Base-by-base conservation (phyloP, 345 rosid genomes). In the Aquilaria sinensis region DNA sequence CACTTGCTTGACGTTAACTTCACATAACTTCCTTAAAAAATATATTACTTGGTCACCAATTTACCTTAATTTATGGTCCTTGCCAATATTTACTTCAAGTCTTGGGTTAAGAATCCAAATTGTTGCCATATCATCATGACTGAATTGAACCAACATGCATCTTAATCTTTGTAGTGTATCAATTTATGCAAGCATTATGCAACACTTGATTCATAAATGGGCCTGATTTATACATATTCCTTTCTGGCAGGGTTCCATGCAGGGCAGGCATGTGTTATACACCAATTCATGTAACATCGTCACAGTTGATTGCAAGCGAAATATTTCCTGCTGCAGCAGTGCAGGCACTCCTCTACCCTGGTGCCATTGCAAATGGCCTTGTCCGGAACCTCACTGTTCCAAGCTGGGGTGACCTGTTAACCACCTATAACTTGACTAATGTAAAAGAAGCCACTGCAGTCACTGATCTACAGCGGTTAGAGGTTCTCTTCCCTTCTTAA, bases 231-330 rank as follows among this genome's bases (percentile, higher is more conserved):
- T 57, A 54, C 47, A 58, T 43, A 46, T 60, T 69, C 15, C 23
- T 58, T 56, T 58, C 11, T 45, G 48, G 54, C 79, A 90, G 96
- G 88, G 82, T 88, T 33, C 85, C 89, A 15, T 94, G 99, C 81
- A 78, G 96, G 81, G 77, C 97, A 65, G 95, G 99, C 51, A 81
- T 94, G 88, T 93, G 99, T 74, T 72, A 74, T 6, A 70, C 97
- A 0, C 99, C 97, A 11, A 78, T 90, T 68, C 97, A 94, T 57
- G 96, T 90, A 62, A 90, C 96, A 64, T 88, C 97, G 9, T 94
- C 96, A 55, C 97, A 94, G 78, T 76, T 94, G 83, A 86, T 90
- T 60, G 82, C 97, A 9, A 90, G 99, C 70, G 97, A 94, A 59
- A 78, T 94, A 62, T 86, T 94, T 74, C 99, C 99, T 66, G 79